Base-by-base conservation (phyloP, 352 stramenopile species). In the Blastocystis sp. region DNA sequence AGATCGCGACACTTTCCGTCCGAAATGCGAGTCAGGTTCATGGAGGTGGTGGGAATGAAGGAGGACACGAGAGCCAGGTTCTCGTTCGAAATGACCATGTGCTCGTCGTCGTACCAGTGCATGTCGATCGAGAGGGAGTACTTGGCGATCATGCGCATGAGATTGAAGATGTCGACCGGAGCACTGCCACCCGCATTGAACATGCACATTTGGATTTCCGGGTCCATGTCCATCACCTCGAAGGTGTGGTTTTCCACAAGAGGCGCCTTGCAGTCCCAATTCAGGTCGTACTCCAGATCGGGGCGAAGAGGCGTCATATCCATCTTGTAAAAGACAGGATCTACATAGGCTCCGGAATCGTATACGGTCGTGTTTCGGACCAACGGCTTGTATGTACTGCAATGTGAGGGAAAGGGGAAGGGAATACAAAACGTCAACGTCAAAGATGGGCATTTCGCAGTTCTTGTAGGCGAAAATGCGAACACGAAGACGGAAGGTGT, bases 131-230 rank as follows among this genome's bases (percentile, higher is more conserved):
- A 42, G 11, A 63, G 52, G 10, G 74, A 76, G n/a, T 59, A 60
- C 40, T 70, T 59, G 14, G 21, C 48, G 14, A 84, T 64, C n/a
- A 84, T 24, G 42, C 74, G 74, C 14, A 84, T 84, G 21, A 84
- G 45, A 38, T 19, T 43, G 61, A 84, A 84, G 0, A 84, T 6
- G 48, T 84, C 74, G 28, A 84, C 57, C 34, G 74, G 74, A 42
- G 74, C 60, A 10, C 21, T 14, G 9, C 24, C 52, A 28, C 7
- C 54, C 48, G 69, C 52, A 0, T 84, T 57, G 42, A 42, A 66
- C 74, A 84, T 84, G 60, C 74, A 84, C 74, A 84, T 84, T 38
- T 84, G 74, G 9, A 69, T 11, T 84, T 84, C 74, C 42, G 74
- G 52, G 66, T 84, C 34, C 74, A 84, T 69, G 24, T 64, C 17